Evolutionary conservation across 768 basidiomycete species (phyloP).

Genomic region (Tephrocybe rancida): DNA sequence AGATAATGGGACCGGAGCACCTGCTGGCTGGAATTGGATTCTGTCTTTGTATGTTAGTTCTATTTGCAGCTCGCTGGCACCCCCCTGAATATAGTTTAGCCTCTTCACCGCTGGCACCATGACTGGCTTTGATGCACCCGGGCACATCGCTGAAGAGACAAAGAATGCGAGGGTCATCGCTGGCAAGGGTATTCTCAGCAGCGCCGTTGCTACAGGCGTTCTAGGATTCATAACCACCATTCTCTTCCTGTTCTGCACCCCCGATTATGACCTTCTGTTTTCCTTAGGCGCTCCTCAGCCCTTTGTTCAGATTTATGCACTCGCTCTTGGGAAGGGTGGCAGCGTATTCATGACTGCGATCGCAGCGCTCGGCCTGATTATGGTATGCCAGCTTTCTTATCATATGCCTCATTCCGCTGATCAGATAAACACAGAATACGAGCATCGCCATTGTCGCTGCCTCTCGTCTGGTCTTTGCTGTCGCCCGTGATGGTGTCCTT

Average conservation of each 20-base stretch:
- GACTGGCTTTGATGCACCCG: conserved; percentile 90
- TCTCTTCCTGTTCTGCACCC: conserved; percentile 84
- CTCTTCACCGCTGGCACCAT: conserved; percentile 86
- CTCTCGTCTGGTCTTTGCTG: conserved; percentile 87
- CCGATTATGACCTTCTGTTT: conserved; percentile 76
- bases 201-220: conserved; percentile 76
- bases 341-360: conserved; percentile 89
- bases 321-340: conserved; percentile 78
- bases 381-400: conserved; percentile 48
- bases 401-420: background rate
- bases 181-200: conserved; percentile 79
- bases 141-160: conserved; percentile 88
- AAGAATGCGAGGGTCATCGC: conserved; percentile 84
- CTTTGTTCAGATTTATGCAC: conserved; percentile 85
- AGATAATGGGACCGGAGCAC: conserved; percentile 91
- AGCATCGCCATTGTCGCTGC: conserved; percentile 87
- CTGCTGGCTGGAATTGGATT: conserved; percentile 90
- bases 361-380: conserved; percentile 81
- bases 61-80: background rate
- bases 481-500: conserved; percentile 92
- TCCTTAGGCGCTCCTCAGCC: conserved; percentile 84
- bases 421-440: conserved; percentile 59
- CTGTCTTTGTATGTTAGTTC: conserved; percentile 65
- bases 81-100: conserved; percentile 36
- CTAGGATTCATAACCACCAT: conserved; percentile 81